Conservation (phyloP, 768 basidiomycete genomes). For the Polyporus arcularius region DNA sequence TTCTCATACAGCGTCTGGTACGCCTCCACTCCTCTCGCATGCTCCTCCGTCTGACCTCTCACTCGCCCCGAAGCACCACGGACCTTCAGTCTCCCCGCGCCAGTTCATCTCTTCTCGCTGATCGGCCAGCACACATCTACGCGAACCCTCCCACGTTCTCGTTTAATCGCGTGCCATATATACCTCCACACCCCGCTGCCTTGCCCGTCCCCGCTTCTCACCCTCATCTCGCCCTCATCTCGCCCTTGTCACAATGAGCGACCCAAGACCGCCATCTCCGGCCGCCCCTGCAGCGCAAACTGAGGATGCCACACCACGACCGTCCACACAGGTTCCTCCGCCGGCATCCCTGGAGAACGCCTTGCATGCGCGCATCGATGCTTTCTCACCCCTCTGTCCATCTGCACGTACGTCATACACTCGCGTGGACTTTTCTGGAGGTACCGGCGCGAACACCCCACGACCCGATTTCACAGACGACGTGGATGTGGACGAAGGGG, state of each 20-base stretch:
- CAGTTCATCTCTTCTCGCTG: conserved; percentile 7
- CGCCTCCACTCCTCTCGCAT: not conserved
- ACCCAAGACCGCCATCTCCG: conserved; percentile 6
- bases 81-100: not conserved
- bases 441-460: conserved; percentile 26
- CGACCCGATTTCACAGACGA: conserved; percentile 12
- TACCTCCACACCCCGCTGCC: conserved; percentile 1
- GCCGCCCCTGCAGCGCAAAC: conserved; percentile 1
- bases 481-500: conserved; percentile 18
- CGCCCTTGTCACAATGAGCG: conserved; percentile 6
- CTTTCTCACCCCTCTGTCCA: conserved; percentile 36
- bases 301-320: not conserved
- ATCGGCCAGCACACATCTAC: conserved; percentile 17
- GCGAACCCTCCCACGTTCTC: conserved; percentile 20
- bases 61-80: not conserved
- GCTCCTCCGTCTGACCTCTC: not conserved
- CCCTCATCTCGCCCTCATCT: not conserved
- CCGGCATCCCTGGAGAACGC: conserved; percentile 16
- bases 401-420: conserved; percentile 58
- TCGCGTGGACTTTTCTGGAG: conserved; percentile 39
- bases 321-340: conserved; percentile 1
- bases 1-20: conserved; percentile 4
- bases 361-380: conserved; percentile 17
- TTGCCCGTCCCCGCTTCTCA: not conserved
- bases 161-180: conserved; percentile 18